phyloP scores from a whole-genome alignment of 2,329 filamentous ascomycete species.

The Tolypocladium tundrense region DNA sequence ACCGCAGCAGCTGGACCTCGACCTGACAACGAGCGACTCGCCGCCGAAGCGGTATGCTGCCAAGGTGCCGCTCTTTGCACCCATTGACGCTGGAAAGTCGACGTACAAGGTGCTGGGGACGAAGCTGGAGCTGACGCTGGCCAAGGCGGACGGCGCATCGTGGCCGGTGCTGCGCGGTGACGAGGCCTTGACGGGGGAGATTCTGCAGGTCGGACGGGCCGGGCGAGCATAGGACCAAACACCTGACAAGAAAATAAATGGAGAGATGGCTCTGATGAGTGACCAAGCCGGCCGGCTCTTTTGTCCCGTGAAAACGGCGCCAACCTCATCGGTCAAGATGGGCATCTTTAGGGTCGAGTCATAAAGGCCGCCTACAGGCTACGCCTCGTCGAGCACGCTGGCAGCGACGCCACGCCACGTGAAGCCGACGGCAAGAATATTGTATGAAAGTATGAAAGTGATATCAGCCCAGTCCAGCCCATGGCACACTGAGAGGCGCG shows the following conservation, averaged over 20 bases:
- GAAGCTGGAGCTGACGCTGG: conserved; percentile 73
- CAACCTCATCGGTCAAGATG: not conserved
- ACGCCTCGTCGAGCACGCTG: not conserved
- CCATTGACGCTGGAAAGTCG: conserved; percentile 66
- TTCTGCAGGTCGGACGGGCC: conserved; percentile 80
- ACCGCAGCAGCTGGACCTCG: conserved; percentile 54
- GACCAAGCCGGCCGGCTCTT: not conserved
- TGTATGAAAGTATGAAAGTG: not conserved
- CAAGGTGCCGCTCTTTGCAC: conserved; percentile 63
- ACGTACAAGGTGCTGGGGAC: conserved; percentile 76
- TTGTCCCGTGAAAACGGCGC: not conserved
- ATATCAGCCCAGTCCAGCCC: not conserved
- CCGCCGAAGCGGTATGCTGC: conserved; percentile 68
- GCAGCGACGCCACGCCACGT: not conserved
- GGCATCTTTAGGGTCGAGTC: not conserved
- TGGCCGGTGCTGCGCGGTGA: conserved; percentile 82
- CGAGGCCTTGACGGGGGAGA: conserved; percentile 59
- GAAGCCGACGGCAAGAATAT: not conserved
- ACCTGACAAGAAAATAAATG: not conserved
- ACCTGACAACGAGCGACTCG: conserved; percentile 75
- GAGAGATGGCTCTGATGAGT: not conserved
- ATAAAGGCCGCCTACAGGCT: not conserved
- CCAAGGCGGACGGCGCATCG: conserved; percentile 60
- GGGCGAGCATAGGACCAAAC: conserved; percentile 26
- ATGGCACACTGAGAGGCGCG: not conserved